Base-by-base conservation (phyloP, 768 basidiomycete species). In the Mycena indigotica region DNA sequence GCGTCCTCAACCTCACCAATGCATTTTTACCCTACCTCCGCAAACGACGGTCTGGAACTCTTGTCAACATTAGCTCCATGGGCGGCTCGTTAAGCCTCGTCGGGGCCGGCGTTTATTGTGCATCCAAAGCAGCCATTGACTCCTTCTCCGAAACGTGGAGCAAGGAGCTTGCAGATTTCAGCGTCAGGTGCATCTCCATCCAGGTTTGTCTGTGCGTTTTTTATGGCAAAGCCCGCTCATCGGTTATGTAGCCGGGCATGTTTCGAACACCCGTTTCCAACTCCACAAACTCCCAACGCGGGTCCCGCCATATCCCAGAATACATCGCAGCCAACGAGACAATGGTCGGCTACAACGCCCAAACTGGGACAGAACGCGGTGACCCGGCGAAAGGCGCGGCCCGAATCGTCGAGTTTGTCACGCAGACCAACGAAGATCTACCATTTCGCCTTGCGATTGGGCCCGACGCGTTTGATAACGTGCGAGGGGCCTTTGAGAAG, bases 1-100 rank as follows among this genome's bases (percentile, higher is more conserved):
- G 68, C 15, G 67, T 68, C 1, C 60, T 72, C 39, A 60, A 64
- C 55, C 54, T 67, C 5, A 67, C 67, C 8, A 60, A 63, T 50
- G 56, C 56, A 1, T 65, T 73, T 58, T 52, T 74, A 8, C 73
- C 73, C 1, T 66, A 73, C 28, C 61, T 72, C 25, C 60, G 64
- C 5, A 28, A 13, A 17, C 53, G 62, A 3, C 46, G 25, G n/a
- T 28, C 52, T 2, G 64, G 64, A 4, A 63, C 61, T 13, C 51
- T 65, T 41, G 59, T 65, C 3, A 65, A 65, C 26, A 60, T 65
- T 32, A 60, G 61, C 50, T 65, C 64, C n/a, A 52, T 55, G 28
- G 64, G 55, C 2, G n/a, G 55, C 3, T 40, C 44, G 19, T 5
- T 55, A 4, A 50, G 50, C 24, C 3, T 53, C 17, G 45, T 49